Conservation (phyloP, 1,284 basidiomycete genomes). For the Omphalotus olearius region DNA sequence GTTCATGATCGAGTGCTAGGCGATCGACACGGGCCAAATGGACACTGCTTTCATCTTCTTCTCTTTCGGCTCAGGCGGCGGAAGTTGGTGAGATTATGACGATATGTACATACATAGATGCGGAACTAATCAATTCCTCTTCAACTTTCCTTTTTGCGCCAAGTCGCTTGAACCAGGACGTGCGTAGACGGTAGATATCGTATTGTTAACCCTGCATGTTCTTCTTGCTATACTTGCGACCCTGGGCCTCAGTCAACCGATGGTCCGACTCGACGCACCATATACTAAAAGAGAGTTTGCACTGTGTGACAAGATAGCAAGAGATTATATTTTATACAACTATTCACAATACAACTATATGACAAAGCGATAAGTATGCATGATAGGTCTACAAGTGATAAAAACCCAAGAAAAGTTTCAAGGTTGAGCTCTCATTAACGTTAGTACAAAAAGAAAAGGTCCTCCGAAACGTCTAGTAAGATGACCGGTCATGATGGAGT, state of each 20-base stretch:
- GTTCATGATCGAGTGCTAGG: background rate
- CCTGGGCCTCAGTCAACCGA: no score
- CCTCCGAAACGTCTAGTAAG: conserved; percentile 14
- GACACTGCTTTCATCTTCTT: background rate
- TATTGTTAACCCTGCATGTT: no score
- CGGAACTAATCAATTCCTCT: no score
- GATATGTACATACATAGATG: background rate
- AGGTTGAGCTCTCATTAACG: conserved; percentile 11
- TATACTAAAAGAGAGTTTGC: background rate
- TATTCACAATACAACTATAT: conserved; percentile 16
- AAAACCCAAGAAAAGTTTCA: conserved; percentile 18
- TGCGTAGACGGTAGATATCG: no score
- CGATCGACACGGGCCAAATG: background rate
- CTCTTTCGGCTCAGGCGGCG: background rate
- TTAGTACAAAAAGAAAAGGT: background rate
- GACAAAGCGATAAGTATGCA: conserved; percentile 26
- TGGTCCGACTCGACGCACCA: no score
- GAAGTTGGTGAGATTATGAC: background rate
- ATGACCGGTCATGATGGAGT: conserved; percentile 33
- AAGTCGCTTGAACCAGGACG: no score
- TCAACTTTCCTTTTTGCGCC: no score
- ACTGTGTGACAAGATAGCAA: conserved; percentile 15
- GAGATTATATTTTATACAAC: conserved; percentile 22
- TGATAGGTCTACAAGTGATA: conserved; percentile 17
- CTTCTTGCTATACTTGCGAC: no score